Conservation (phyloP, 2,329 filamentous ascomycete species). For the Neopestalotiopsis clavispora region DNA sequence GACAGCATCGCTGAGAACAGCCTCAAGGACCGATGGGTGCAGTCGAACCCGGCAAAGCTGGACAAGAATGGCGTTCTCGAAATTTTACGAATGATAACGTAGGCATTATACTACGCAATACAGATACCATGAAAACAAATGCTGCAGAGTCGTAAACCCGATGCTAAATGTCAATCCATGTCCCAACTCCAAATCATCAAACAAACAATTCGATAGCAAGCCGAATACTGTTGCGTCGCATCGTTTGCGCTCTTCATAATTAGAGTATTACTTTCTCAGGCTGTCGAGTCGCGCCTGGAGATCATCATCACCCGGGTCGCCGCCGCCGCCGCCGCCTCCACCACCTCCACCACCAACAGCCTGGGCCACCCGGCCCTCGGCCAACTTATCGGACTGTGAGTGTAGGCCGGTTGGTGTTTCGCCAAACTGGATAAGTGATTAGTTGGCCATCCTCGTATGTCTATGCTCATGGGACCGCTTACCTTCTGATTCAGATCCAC, state of each 20-base stretch:
- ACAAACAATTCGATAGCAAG: not conserved
- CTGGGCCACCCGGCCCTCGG: slow-evolving; percentile 83
- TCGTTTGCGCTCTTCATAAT: not conserved
- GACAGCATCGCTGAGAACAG: slow-evolving; percentile 52
- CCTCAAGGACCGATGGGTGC: slow-evolving; percentile 54
- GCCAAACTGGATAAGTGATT: slow-evolving; percentile 69
- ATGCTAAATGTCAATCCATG: slow-evolving; percentile 13
- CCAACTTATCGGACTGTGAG: slow-evolving; percentile 61
- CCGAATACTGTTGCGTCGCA: not conserved
- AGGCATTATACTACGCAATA: not conserved
- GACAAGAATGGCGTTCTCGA: slow-evolving; percentile 54
- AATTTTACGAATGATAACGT: slow-evolving; percentile 44
- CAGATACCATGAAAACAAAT: slow-evolving; percentile 20
- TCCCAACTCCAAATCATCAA: not conserved
- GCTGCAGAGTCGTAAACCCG: slow-evolving; percentile 16
- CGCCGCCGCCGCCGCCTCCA: slow-evolving; percentile 41
- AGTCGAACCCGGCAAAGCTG: slow-evolving; percentile 55
- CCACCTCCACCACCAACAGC: slow-evolving; percentile 72
- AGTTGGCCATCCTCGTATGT: slow-evolving; percentile 15
- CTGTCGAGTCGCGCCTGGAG: slow-evolving; percentile 93
- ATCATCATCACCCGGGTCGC: slow-evolving; percentile 81
- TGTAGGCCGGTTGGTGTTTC: slow-evolving; percentile 89
- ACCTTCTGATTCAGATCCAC: slow-evolving; percentile 90
- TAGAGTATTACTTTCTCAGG: slow-evolving; percentile 61
- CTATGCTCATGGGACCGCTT: slow-evolving; percentile 44